Base-by-base conservation (phyloP, 2,329 filamentous ascomycete species). In the Colletotrichum gigasporum region DNA sequence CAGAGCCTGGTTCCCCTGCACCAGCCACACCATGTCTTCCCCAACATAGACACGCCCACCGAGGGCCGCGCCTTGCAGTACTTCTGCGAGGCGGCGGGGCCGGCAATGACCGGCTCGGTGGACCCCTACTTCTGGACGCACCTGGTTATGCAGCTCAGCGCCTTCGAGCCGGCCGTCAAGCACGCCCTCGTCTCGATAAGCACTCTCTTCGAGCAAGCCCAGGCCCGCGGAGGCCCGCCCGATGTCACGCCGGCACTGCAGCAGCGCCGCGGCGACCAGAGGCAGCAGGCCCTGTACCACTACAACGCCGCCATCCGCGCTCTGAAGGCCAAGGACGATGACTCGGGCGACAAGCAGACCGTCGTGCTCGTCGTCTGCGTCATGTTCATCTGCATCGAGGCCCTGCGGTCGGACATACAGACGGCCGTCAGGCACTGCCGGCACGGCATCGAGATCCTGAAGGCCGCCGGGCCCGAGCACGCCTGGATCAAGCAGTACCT, bases 341-440 rank as follows among this genome's bases (percentile, higher is more conserved):
- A 45, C n/a, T n/a, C n/a, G n/a, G n/a, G n/a, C n/a, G 48, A 58
- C 45, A 55, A 18, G 18, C 14, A 35, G 10, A 26, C 52, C 6
- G 42, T 66, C 6, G 62, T 67, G 5, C 44, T 70, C 5, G 32
- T 52, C 18, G 63, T 65, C 50, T 59, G 71, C 61, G 54, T 67
- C 28, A 34, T 70, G 47, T 67, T 72, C 35, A 61, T 68, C 18
- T 59, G 58, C 42, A 55, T 67, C 22, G 53, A 57, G 11, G 18
- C 37, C 6, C 34, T 57, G 41, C 41, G 41, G 10, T n/a, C 8
- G n/a, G 20, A 57, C 9, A 35, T 22, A 9, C 20, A 48, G 8
- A 28, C 28, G 3, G 53, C 53, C 2, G 22, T 57, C 5, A 34
- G 14, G 20, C 53, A 57, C 53, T 47, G 53, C 53, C 20, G 44